Percentiles rank a stretch among this genome's conserved stretches.
Evolutionary conservation across 257 asterid species (phyloP).

Genomic region (Vinca minor): DNA sequence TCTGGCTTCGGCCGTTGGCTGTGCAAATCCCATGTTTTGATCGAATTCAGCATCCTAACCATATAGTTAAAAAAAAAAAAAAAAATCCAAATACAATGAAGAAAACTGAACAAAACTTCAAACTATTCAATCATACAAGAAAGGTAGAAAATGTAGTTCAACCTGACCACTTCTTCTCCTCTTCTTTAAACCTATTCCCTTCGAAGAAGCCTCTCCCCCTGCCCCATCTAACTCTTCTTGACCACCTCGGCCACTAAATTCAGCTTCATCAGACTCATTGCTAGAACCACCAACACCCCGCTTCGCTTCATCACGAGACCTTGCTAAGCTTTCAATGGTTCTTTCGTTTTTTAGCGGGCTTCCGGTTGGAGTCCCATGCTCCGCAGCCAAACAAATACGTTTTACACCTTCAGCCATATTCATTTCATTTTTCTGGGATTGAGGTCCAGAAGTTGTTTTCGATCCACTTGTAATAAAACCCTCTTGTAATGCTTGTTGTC

Average conservation of each 20-base stretch:
- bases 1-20: conserved; percentile 26
- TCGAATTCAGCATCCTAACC: conserved; percentile 42
- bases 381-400: conserved; percentile 24
- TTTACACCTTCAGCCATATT: conserved; percentile 29
- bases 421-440: conserved; percentile 25
- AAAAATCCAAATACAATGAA: conserved; percentile 8
- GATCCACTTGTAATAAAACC: conserved; percentile 26
- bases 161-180: conserved; percentile 78
- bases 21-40: conserved; percentile 33
- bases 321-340: conserved; percentile 26
- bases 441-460: conserved; percentile 20
- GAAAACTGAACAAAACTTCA: background rate
- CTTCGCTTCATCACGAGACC: conserved; percentile 42
- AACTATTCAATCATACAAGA: background rate
- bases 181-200: conserved; percentile 51
- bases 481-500: conserved; percentile 46
- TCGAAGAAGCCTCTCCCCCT: conserved; percentile 34
- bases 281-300: conserved; percentile 33
- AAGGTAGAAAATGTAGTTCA: background rate
- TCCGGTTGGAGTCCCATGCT: conserved; percentile 25
- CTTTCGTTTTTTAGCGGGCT: conserved; percentile 46
- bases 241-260: conserved; percentile 54
- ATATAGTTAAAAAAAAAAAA: no score
- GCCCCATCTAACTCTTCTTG: conserved; percentile 45
- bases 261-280: conserved; percentile 60